These are phyloP conservation scores for Polyporus arcularius DNA, from an alignment of 768 basidiomycete species.

Conservation along the genomic window DNA sequence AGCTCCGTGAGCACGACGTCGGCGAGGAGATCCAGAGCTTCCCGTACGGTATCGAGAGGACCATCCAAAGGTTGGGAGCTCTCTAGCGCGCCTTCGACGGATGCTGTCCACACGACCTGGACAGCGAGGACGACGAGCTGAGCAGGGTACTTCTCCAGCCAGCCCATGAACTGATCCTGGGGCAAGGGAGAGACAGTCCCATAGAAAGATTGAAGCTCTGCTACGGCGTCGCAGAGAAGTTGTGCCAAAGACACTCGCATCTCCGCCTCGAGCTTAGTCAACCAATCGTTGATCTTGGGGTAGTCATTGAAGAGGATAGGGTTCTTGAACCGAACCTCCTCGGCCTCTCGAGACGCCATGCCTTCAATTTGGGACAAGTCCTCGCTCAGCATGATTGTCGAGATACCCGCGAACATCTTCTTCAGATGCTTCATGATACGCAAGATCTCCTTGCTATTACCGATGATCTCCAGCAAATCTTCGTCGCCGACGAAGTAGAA, in stretches of 20 bases:
- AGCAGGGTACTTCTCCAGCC: constrained; percentile 95
- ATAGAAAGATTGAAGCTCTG: constrained; percentile 81
- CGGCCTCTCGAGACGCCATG: constrained; percentile 95
- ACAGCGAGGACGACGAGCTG: constrained; percentile 95
- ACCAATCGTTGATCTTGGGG: constrained; percentile 99
- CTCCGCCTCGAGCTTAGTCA: constrained; percentile 86
- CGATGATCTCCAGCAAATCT: constrained; percentile 97
- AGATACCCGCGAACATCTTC: constrained; percentile 99
- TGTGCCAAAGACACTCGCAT: constrained; percentile 90
- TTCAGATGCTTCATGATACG: constrained; percentile 99
- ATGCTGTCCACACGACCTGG: constrained; percentile 92
- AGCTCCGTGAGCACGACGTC: constrained; percentile 94
- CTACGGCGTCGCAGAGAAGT: constrained; percentile 76
- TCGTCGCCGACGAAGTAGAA: constrained; percentile 99
- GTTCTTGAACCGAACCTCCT: constrained; percentile 82
- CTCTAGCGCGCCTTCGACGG: constrained; percentile 74
- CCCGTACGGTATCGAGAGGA: constrained; percentile 72
- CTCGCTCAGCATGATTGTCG: constrained; percentile 85
- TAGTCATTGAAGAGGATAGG: constrained; percentile 89
- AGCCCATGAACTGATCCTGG: constrained; percentile 71
- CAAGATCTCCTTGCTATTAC: constrained; percentile 97
- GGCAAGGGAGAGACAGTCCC: constrained; percentile 60
- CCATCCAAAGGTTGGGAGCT: constrained; percentile 54
- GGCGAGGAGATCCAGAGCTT: constrained; percentile 92
- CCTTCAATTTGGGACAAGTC: constrained; percentile 87